phyloP scores from a whole-genome alignment of 176 grass and related monocot genomes.

The Aegilops sharonensis region DNA sequence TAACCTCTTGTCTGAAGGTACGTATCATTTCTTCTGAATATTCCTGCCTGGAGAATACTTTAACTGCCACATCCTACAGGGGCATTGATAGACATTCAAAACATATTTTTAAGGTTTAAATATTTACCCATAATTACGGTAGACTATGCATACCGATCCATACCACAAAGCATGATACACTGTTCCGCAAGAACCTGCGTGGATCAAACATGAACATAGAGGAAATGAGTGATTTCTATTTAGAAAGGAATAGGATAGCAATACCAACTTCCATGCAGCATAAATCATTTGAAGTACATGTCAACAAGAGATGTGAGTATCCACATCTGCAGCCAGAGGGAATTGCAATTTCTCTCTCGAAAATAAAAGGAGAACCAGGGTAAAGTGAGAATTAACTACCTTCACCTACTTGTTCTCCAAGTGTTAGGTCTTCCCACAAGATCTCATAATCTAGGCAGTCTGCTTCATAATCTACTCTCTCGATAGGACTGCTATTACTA shows the following conservation, averaged over 20 bases:
- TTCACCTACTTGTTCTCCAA: slow-evolving; percentile 93
- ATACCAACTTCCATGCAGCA: not conserved
- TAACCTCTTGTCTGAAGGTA: slow-evolving; percentile 98
- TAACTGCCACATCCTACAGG: slow-evolving; percentile 92
- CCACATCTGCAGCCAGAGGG: not conserved
- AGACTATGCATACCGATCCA: slow-evolving; percentile 80
- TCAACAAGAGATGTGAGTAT: not conserved
- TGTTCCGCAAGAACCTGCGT: slow-evolving; percentile 89
- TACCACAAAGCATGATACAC: slow-evolving; percentile 96
- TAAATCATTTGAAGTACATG: not conserved
- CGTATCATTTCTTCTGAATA: slow-evolving; percentile 86
- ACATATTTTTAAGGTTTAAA: not conserved
- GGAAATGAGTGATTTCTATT: slow-evolving; percentile 7
- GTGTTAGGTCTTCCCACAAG: slow-evolving; percentile 83
- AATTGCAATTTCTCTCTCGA: not conserved
- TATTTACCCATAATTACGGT: slow-evolving; percentile 17
- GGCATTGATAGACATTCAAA: not conserved
- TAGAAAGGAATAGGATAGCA: not conserved
- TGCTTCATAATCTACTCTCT: slow-evolving; percentile 67
- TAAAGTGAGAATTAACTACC: slow-evolving; percentile 43
- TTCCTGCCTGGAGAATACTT: slow-evolving; percentile 90
- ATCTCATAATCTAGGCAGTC: slow-evolving; percentile 97
- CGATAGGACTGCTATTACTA: slow-evolving; percentile 61
- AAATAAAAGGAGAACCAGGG: not conserved
- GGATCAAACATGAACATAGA: slow-evolving; percentile 23